These are phyloP conservation scores for Fusarium irregulare DNA, from an alignment of 2,329 filamentous ascomycete species.

Conservation along the genomic window DNA sequence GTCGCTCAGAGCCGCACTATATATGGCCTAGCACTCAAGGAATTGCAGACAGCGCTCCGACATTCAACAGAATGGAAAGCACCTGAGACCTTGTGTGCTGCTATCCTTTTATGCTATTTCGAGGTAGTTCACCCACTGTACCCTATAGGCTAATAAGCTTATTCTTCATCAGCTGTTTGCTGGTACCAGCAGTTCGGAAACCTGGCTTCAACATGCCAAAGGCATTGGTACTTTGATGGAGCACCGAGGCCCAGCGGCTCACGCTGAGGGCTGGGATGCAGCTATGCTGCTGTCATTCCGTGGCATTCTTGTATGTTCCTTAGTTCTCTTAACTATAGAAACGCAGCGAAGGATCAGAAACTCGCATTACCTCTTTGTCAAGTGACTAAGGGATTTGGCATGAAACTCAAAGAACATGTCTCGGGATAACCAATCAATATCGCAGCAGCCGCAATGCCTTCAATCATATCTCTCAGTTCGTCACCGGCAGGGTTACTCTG, in stretches of 20 bases:
- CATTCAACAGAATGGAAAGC: constrained; percentile 54
- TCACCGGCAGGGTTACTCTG: constrained; percentile 41
- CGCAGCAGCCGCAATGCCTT: constrained; percentile 5
- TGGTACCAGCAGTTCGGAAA: constrained; percentile 50
- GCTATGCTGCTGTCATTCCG: constrained; percentile 54
- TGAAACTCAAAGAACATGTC: not conserved
- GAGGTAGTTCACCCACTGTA: constrained; percentile 47
- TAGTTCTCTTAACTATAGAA: constrained; percentile 10
- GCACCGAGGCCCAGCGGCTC: constrained; percentile 52
- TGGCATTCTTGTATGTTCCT: constrained; percentile 50
- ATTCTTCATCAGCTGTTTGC: constrained; percentile 53
- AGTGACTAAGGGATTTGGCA: constrained; percentile 27
- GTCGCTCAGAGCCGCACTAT: constrained; percentile 52
- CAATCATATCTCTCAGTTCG: constrained; percentile 16
- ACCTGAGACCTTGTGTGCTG: constrained; percentile 56
- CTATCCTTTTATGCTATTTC: constrained; percentile 55
- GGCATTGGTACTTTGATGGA: constrained; percentile 55
- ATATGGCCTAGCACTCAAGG: constrained; percentile 53
- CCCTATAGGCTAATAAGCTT: constrained; percentile 14
- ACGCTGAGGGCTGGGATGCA: constrained; percentile 52
- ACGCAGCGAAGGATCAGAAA: constrained; percentile 2
- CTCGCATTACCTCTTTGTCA: constrained; percentile 30
- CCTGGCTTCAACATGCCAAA: constrained; percentile 55
- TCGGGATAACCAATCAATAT: constrained; percentile 8
- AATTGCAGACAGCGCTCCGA: constrained; percentile 52